Evolutionary conservation across 2,329 filamentous ascomycete genomes (phyloP).

Genomic region (Fusarium fujikuroi): DNA sequence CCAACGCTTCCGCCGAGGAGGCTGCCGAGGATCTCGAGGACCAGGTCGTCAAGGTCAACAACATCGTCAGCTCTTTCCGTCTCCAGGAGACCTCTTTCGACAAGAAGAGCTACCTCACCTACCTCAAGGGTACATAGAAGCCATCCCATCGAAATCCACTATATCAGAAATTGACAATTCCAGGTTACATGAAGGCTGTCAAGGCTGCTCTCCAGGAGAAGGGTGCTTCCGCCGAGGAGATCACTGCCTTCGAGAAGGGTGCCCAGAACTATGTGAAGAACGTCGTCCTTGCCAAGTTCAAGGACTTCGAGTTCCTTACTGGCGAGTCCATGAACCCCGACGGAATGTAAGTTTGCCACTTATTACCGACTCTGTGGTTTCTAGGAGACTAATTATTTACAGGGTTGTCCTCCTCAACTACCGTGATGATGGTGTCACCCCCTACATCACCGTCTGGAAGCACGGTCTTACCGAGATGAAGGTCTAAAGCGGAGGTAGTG

Average conservation of each 20-base stretch:
- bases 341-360: conserved; percentile 78
- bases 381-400: conserved; percentile 2
- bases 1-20: conserved; percentile 96
- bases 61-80: conserved; percentile 93
- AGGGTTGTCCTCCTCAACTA: conserved; percentile 96
- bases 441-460: conserved; percentile 94
- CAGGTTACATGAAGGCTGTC: conserved; percentile 92
- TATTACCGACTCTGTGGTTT: neutral
- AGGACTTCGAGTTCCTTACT: conserved; percentile 95
- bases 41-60: conserved; percentile 79
- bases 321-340: conserved; percentile 93
- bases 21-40: conserved; percentile 82
- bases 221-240: conserved; percentile 69
- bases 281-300: conserved; percentile 84
- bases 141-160: neutral
- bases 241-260: conserved; percentile 83
- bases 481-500: conserved; percentile 71
- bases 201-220: conserved; percentile 75
- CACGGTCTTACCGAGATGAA: conserved; percentile 89
- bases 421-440: conserved; percentile 94
- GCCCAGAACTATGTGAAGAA: conserved; percentile 83
- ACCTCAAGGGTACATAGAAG: conserved; percentile 80
- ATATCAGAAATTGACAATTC: conserved; percentile 6
- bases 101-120: conserved; percentile 85
- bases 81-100: conserved; percentile 81